phyloP scores from a whole-genome alignment of 768 basidiomycete species.

The Cubamyces lactineus region DNA sequence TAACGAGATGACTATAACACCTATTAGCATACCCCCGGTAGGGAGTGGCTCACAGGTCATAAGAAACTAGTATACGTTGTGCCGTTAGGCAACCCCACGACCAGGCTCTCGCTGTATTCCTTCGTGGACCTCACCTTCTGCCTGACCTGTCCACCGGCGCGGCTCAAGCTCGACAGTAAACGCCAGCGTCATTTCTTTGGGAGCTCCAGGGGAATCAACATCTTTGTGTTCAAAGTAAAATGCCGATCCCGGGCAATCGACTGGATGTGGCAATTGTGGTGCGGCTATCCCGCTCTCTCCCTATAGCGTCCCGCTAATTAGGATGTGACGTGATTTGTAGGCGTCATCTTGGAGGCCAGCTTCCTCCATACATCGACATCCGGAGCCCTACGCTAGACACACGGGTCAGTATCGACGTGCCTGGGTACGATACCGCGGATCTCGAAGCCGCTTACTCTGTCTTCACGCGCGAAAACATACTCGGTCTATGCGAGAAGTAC shows the following conservation, averaged over 20 bases:
- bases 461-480: conserved; percentile 64
- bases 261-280: conserved; percentile 93
- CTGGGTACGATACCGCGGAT: conserved; percentile 46
- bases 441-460: conserved; percentile 46
- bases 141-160: conserved; percentile 64
- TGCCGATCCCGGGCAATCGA: conserved; percentile 79
- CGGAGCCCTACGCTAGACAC: conserved; percentile 68
- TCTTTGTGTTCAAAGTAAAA: conserved; percentile 86
- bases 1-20: too few relatives aligned
- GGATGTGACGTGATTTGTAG: conserved; percentile 40
- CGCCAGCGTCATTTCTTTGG: conserved; percentile 53
- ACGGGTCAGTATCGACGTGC: conserved; percentile 71
- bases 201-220: conserved; percentile 69
- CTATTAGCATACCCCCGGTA: conserved; percentile 61
- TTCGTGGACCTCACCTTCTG: conserved; percentile 86
- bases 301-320: neutral
- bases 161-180: conserved; percentile 44
- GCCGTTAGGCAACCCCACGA: conserved; percentile 64
- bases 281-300: neutral
- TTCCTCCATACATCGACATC: conserved; percentile 74
- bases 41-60: conserved; percentile 67
- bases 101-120: conserved; percentile 83
- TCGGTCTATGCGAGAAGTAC: conserved; percentile 61
- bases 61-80: conserved; percentile 82
- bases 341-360: conserved; percentile 69